Conservation (phyloP, 1,284 basidiomycete genomes). For the Pyrrhoderma lamaoense region DNA sequence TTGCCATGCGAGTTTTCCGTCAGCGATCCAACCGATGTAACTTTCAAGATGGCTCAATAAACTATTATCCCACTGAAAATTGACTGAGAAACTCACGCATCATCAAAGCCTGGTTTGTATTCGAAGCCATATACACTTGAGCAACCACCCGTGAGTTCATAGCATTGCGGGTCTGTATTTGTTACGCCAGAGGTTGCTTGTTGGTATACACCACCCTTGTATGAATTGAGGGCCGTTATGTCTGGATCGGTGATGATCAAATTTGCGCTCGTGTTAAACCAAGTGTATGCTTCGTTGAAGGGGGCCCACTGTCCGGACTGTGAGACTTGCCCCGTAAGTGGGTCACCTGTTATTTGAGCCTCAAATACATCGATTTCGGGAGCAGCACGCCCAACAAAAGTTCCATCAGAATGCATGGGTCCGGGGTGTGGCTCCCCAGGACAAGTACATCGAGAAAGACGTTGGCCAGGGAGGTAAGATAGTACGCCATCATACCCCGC, state of each 20-base stretch:
- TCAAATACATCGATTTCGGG: conserved; percentile 87
- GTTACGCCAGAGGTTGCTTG: conserved; percentile 59
- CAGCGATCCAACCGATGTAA: conserved; percentile 77
- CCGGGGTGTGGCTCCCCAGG: conserved; percentile 78
- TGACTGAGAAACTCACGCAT: conserved; percentile 27
- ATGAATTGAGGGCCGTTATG: conserved; percentile 37
- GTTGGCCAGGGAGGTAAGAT: conserved; percentile 73
- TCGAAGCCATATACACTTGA: conserved; percentile 44
- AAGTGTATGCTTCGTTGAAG: conserved; percentile 32
- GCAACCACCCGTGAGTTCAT: conserved; percentile 18
- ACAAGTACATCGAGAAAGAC: conserved; percentile 81
- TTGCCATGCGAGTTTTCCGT: conserved; percentile 66
- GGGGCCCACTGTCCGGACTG: conserved; percentile 44
- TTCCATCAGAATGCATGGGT: conserved; percentile 49
- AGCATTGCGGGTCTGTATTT: conserved; percentile 29
- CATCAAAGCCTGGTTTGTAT: conserved; percentile 43
- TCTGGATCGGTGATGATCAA: conserved; percentile 35
- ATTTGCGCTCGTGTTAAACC: conserved; percentile 35
- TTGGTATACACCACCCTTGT: conserved; percentile 44
- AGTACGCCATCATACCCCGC: conserved; percentile 34
- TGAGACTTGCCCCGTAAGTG: conserved; percentile 34
- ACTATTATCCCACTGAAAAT: conserved; percentile 6
- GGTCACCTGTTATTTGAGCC: conserved; percentile 40
- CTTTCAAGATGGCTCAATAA: conserved; percentile 27
- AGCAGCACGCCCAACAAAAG: conserved; percentile 69